These are phyloP conservation scores for Termitomyces sp. DNA, from an alignment of 768 basidiomycete species.

Conservation along the genomic window DNA sequence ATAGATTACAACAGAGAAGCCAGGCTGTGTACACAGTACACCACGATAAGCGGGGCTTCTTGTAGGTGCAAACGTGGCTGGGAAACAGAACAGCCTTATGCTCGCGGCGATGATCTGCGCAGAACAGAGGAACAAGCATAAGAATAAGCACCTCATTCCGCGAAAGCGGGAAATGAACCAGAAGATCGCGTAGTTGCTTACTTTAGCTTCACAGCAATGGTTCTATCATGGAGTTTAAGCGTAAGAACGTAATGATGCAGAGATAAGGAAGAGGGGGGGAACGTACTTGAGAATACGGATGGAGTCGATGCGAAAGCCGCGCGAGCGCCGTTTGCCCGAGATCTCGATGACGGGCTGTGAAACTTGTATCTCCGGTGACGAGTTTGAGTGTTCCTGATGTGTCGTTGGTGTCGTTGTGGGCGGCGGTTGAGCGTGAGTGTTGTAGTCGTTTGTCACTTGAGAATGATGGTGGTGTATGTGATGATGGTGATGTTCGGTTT, in stretches of 20 bases:
- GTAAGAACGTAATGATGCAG: slow-evolving; percentile 4
- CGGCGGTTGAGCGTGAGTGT: background rate
- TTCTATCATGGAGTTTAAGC: slow-evolving; percentile 4
- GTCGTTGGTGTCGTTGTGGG: background rate
- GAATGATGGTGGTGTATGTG: slow-evolving; percentile 4
- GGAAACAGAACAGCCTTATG: background rate
- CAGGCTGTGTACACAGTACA: background rate
- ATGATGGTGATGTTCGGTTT: slow-evolving; percentile 13
- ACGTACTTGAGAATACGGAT: slow-evolving; percentile 17
- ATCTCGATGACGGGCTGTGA: slow-evolving; percentile 9
- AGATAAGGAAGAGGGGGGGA: background rate
- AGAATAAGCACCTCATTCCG: background rate
- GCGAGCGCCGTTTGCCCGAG: slow-evolving; percentile 10
- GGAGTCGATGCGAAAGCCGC: slow-evolving; percentile 13
- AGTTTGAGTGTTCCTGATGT: background rate
- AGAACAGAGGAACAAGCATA: background rate
- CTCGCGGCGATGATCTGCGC: slow-evolving; percentile 9
- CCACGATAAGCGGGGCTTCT: background rate
- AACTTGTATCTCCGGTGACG: background rate
- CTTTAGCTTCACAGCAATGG: slow-evolving; percentile 18
- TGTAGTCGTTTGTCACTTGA: slow-evolving; percentile 1
- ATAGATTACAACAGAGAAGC: background rate
- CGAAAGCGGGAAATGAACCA: background rate
- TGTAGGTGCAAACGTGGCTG: background rate
- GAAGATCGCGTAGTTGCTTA: slow-evolving; percentile 3